phyloP scores from a whole-genome alignment of 2,329 filamentous ascomycete genomes.

The Pseudogymnoascus sp. region DNA sequence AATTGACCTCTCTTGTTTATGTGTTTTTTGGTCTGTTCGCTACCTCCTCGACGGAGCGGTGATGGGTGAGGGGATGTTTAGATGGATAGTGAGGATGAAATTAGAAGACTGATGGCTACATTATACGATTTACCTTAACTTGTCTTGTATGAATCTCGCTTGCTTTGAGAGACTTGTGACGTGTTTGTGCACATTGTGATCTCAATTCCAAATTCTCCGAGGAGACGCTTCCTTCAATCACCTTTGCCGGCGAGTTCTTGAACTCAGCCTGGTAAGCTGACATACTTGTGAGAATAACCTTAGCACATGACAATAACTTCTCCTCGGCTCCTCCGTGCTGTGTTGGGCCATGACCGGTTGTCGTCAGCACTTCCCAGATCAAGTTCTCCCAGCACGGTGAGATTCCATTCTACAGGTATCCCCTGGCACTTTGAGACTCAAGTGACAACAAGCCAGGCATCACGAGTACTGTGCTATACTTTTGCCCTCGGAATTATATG shows the following conservation, averaged over 20 bases:
- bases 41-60: not conserved
- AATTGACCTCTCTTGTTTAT: not conserved
- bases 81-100: not conserved
- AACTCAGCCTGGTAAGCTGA: not conserved
- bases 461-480: no score
- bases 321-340: not conserved
- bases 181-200: not conserved
- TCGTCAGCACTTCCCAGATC: not conserved
- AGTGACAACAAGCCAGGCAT: no score
- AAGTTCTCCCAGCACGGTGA: no score
- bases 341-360: not conserved
- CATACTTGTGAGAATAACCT: not conserved
- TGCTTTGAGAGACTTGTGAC: not conserved
- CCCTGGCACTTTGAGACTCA: no score
- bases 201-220: not conserved
- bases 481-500: no score
- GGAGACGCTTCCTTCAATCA: not conserved
- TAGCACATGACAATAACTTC: not conserved
- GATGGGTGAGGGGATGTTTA: not conserved
- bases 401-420: no score
- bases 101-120: not conserved
- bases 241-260: not conserved
- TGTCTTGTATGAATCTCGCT: not conserved
- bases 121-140: not conserved
- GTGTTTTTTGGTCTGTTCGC: not conserved